phyloP scores from a whole-genome alignment of 179 eudicot species.

The Patellifolia procumbens region DNA sequence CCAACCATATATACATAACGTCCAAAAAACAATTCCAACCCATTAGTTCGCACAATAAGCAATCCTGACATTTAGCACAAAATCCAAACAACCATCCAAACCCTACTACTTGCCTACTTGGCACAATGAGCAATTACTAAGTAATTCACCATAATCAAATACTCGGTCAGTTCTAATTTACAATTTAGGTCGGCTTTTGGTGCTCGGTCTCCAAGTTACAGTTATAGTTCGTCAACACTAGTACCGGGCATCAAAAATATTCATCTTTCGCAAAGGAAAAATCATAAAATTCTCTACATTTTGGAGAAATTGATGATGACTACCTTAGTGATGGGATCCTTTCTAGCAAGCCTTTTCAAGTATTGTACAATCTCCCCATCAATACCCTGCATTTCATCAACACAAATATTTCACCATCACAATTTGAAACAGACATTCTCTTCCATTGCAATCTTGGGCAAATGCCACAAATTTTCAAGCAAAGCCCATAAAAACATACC shows the following conservation, averaged over 20 bases:
- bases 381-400: constrained; percentile 57
- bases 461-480: background rate
- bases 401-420: constrained; percentile 7
- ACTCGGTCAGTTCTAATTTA: background rate
- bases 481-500: constrained; percentile 33
- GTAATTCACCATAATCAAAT: background rate
- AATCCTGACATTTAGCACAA: background rate
- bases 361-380: constrained; percentile 85
- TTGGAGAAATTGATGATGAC: background rate
- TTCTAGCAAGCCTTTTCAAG: constrained; percentile 87
- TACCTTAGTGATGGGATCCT: constrained; percentile 92
- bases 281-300: background rate
- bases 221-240: background rate
- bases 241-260: background rate
- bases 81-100: background rate
- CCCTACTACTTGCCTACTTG: background rate
- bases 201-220: background rate
- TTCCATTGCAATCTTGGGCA: background rate
- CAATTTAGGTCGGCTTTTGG: background rate
- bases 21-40: background rate
- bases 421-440: background rate
- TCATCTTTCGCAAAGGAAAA: background rate
- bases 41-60: background rate
- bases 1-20: background rate
- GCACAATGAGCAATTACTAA: background rate